Evolutionary conservation across 495 filamentous ascomycete species (phyloP).

Genomic region (Pyrenula massariospora): DNA sequence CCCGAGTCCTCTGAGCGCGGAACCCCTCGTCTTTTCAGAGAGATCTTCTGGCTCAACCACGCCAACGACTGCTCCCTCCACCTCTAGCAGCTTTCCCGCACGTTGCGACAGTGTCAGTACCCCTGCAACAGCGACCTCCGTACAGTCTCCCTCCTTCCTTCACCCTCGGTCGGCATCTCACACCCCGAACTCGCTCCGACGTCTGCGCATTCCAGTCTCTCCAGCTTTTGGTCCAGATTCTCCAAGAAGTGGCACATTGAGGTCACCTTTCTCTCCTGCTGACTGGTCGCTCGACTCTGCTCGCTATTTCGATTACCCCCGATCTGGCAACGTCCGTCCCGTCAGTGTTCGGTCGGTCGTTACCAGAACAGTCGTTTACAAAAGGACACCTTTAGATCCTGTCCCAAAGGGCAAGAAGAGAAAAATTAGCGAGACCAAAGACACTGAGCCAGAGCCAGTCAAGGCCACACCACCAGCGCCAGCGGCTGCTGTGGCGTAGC

Average conservation of each 20-base stretch:
- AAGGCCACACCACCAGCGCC: background rate
- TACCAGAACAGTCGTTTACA: slow-evolving; percentile 36
- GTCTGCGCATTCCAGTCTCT: slow-evolving; percentile 30
- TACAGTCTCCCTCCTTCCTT: slow-evolving; percentile 22
- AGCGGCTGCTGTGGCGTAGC: background rate
- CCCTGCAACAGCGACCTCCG: slow-evolving; percentile 21
- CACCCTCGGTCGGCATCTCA: slow-evolving; percentile 4
- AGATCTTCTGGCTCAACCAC: slow-evolving; percentile 16
- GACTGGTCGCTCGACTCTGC: slow-evolving; percentile 23
- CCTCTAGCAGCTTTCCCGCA: slow-evolving; percentile 18
- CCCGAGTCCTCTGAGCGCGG: slow-evolving; percentile 26
- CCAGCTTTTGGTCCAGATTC: slow-evolving; percentile 12
- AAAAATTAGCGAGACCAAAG: slow-evolving; percentile 8
- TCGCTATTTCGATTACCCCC: slow-evolving; percentile 23
- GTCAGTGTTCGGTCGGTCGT: slow-evolving; percentile 38
- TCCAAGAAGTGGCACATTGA: slow-evolving; percentile 17
- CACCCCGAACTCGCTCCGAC: slow-evolving; percentile 17
- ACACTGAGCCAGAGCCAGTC: background rate
- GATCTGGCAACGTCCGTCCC: slow-evolving; percentile 17
- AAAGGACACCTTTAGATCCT: slow-evolving; percentile 25
- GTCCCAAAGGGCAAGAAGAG: slow-evolving; percentile 31
- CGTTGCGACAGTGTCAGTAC: slow-evolving; percentile 6
- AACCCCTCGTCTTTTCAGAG: slow-evolving; percentile 21
- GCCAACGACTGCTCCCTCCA: slow-evolving; percentile 27
- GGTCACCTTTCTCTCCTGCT: slow-evolving; percentile 26